Evolutionary conservation across 805 yeast genomes (phyloP), one percentile per base, ranked within the genome.

Genomic region (Schizosaccharomyces pombe): DNA sequence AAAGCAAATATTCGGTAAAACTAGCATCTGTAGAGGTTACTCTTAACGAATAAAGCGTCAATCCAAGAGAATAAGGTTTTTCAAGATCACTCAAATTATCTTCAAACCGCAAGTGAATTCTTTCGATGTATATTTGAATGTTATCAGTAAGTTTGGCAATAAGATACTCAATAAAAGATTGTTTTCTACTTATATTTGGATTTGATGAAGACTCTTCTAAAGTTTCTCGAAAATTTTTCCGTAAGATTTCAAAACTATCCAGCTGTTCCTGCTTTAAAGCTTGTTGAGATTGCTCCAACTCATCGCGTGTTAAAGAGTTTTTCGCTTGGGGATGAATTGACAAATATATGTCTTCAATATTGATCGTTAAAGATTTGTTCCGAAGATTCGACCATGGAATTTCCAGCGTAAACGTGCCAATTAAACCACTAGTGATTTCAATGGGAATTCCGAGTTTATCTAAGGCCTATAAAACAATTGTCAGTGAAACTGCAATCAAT

Each of bases 311-410:
- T 1, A 97, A 95, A 1, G 80, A 70, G 0, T 12, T 49, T 49
- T 49, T 19, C 14, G 19, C 26, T 49, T 30, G 53, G 30, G 53
- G 33, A n/a, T 9, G 30, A 43, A 93, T 93, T 34, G 93, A 70
- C 29, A 91, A 64, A 61, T 80, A 86, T 11, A 86, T 89, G 64
- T 91, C 91, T 60, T 91, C 89, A 56, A 91, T 81, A 11, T 77
- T 70, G 12, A 91, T 76, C 64, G 84, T 85, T 5, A 89, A 97
- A 0, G 99, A 97, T 62, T 87, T 84, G 22, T 83, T 79, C 63
- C 87, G 87, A 59, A 93, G 70, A 62, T 86, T 91, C 1, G 96
- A 81, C 96, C 97, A 93, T 0, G 99, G 98, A 39, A 91, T 89
- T 63, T 84, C 95, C 55, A 91, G 69, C 0, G 94, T 82, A 58